Evolutionary conservation across 192 early-diverging fungal species (phyloP), one percentile per base, ranked within the genome.

Genomic region (Podila epicladia): DNA sequence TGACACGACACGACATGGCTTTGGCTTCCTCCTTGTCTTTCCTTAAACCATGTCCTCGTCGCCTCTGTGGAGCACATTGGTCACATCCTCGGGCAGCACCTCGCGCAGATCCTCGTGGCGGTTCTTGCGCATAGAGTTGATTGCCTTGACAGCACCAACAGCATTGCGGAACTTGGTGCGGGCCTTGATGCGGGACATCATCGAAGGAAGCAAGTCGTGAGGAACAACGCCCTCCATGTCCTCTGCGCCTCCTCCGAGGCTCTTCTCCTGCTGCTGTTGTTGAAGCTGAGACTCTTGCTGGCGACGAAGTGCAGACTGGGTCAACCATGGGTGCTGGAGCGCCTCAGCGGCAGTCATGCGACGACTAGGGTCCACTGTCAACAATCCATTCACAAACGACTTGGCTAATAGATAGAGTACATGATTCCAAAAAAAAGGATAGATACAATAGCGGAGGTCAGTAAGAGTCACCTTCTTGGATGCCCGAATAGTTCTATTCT

Each of bases 291-390:
- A 50, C 35, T 63, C 55, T 59, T 55, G 33, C 51, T 75, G 63
- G 13, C 65, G 71, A 38, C 28, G 29, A 2, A 19, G 37, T 17
- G 38, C 58, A 20, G 63, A 67, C 49, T 72, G 70, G 0, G 67
- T 53, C 51, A 96, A 69, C 96, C 96, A 97, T 20, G 92, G 89
- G 59, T 97, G 95, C 38, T 83, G 58, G 53, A 96, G 82, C 1
- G 95, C 95, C 84, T 93, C 83, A 13, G 82, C 77, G 6, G 92
- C 96, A 0, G 92, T 95, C 83, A 94, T 87, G 13, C 96, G 89
- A n/a, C 71, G 57, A 5, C 65, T 69, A n/a, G 94, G 93, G 64
- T 93, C 90, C 24, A 88, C 85, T 1, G 86, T 85, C 73, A 97
- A 82, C n/a, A 94, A 85, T 26, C 83, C 72, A 8, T 69, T 62